A percentile compares a stretch with the other conserved stretches of the same genome.
phyloP scores from a whole-genome alignment of 2,329 filamentous ascomycete species.

The Byssoonygena ceratinophila region DNA sequence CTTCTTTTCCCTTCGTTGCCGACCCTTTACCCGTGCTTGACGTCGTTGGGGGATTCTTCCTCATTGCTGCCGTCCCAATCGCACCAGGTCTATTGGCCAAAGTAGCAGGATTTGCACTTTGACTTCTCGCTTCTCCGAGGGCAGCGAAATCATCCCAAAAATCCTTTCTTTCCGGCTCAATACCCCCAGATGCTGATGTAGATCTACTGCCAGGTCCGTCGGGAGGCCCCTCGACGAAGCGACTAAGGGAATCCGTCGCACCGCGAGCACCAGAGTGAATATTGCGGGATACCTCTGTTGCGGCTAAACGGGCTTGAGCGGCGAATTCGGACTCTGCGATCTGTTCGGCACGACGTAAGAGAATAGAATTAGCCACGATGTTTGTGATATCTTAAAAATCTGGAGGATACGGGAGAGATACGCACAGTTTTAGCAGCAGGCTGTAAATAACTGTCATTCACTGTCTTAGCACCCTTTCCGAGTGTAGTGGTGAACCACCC shows the following conservation, averaged over 20 bases:
- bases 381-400: background rate
- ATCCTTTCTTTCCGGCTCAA: slow-evolving; percentile 59
- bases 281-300: slow-evolving; percentile 47
- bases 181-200: slow-evolving; percentile 38
- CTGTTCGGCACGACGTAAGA: slow-evolving; percentile 34
- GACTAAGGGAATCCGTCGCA: slow-evolving; percentile 68
- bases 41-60: slow-evolving; percentile 34
- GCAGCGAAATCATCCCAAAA: slow-evolving; percentile 90
- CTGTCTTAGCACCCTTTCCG: slow-evolving; percentile 77
- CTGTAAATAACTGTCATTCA: slow-evolving; percentile 85
- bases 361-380: background rate
- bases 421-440: slow-evolving; percentile 78
- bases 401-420: background rate
- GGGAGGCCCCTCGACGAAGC: slow-evolving; percentile 71
- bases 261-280: slow-evolving; percentile 56
- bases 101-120: slow-evolving; percentile 20
- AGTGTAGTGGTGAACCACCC: slow-evolving; percentile 88
- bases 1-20: slow-evolving; percentile 42
- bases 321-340: slow-evolving; percentile 71
- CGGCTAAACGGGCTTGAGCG: slow-evolving; percentile 54
- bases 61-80: slow-evolving; percentile 56
- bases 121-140: slow-evolving; percentile 38
- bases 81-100: slow-evolving; percentile 34
- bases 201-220: slow-evolving; percentile 22
- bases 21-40: slow-evolving; percentile 15